Evolutionary conservation across 2,329 filamentous ascomycete species (phyloP), one percentile per base, ranked within the genome.

Genomic region (Neoscytalidium dimidiatum): DNA sequence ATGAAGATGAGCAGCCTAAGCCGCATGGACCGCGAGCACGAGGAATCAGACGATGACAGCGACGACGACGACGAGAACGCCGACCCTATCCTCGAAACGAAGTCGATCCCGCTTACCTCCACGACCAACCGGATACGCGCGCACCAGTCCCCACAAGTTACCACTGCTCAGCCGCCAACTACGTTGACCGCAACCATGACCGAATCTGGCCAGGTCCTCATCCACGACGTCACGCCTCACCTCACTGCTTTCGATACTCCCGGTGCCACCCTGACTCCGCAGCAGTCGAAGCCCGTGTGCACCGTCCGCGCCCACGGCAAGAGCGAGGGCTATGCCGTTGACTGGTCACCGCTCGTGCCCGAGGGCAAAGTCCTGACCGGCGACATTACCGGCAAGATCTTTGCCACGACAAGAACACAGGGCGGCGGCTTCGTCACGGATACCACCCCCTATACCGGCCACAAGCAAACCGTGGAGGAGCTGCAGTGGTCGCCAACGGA

Each of bases 401-500:
- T 93, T 79, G 84, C 89, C 66, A 97, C 94, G 1, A 93, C 92
- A 7, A 86, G 92, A 65, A 94, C 90, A 58, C 92, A 95, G 74
- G 92, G 92, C 66, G 95, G 94, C 61, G 91, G 91, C 68, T 98
- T 93, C 85, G 90, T 92, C 19, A 96, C 93, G 4, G 94, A 97
- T 76, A 91, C 86, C 13, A 86, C 31, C 5, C 84, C 94, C 0
- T 96, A 96, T 80, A 87, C 87, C 23, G 94, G 94, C 58, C 95
- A 99, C 82, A 86, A 85, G 8, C 87, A 89, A 74, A 94, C 91
- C 60, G 88, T 99, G 17, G 95, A 99, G 82, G 95, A 99, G 75
- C 83, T 99, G 28, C 94, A 98, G 79, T 99, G 95, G 95, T 96
- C 92, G 60, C 95, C 95, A 0, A 92, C 89, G 19, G 95, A 99